Evolutionary conservation across 345 rosid species (phyloP).

Genomic region (Raphanus raphanistrum): DNA sequence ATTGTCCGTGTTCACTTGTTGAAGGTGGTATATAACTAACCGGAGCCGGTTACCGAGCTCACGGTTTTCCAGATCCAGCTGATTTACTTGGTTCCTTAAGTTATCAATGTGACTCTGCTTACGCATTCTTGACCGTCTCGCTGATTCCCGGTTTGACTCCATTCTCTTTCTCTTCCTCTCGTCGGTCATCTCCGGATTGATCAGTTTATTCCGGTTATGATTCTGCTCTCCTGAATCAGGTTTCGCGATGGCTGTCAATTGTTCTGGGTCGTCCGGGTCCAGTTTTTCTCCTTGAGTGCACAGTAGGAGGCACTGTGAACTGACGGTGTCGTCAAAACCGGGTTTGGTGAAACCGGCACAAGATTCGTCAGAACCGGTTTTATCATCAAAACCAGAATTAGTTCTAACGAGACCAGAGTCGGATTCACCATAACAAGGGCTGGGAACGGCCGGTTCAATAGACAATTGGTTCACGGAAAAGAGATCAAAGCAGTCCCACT

Average conservation of each 20-base stretch:
- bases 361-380: conserved; percentile 28
- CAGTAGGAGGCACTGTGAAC: neutral
- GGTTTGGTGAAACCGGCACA: conserved; percentile 15
- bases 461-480: conserved; percentile 35
- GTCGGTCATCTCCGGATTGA: conserved; percentile 45
- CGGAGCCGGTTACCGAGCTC: conserved; percentile 63
- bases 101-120: conserved; percentile 75
- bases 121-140: conserved; percentile 80
- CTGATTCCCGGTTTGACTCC: conserved; percentile 92
- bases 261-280: neutral
- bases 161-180: conserved; percentile 75
- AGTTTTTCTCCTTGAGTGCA: conserved; percentile 10
- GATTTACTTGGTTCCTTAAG: conserved; percentile 67
- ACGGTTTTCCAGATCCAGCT: conserved; percentile 61
- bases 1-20: conserved; percentile 50
- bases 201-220: conserved; percentile 30
- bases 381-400: conserved; percentile 14
- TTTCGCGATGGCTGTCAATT: conserved; percentile 18
- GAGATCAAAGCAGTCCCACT: conserved; percentile 35
- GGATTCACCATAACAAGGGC: conserved; percentile 34
- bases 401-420: conserved; percentile 10
- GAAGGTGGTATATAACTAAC: conserved; percentile 40
- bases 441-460: conserved; percentile 29
- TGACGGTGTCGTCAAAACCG: conserved; percentile 1
- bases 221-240: neutral